These are phyloP conservation scores for Leccinum aurantiacum DNA, from an alignment of 768 basidiomycete genomes.

Conservation along the genomic window DNA sequence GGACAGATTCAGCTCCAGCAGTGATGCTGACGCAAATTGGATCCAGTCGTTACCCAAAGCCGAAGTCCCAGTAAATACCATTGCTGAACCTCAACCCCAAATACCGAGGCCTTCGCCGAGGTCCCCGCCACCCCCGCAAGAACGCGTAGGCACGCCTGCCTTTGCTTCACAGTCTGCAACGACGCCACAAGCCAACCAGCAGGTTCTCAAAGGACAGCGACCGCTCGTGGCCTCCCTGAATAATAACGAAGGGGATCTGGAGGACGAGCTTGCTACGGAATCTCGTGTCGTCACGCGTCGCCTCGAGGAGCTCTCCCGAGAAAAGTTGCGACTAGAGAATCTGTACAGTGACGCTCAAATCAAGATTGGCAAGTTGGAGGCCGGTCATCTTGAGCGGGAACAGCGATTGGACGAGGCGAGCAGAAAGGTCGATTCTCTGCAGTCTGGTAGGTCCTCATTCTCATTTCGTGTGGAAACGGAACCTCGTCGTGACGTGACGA, in stretches of 20 bases:
- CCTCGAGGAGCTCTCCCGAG: slow-evolving; percentile 20
- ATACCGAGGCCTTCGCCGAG: slow-evolving; percentile 17
- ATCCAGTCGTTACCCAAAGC: slow-evolving; percentile 56
- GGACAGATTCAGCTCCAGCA: slow-evolving; percentile 44
- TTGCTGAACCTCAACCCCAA: slow-evolving; percentile 35
- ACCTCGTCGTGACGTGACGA: slow-evolving; percentile 24
- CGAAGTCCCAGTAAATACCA: slow-evolving; percentile 27
- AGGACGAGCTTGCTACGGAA: slow-evolving; percentile 21
- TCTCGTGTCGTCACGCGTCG: slow-evolving; percentile 12
- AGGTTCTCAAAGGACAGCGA: slow-evolving; percentile 17
- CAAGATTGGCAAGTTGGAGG: slow-evolving; percentile 20
- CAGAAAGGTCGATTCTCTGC: slow-evolving; percentile 16
- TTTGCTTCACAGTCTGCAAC: slow-evolving; percentile 6
- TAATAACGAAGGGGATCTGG: slow-evolving; percentile 22
- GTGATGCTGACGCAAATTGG: slow-evolving; percentile 52
- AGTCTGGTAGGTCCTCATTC: slow-evolving; percentile 24
- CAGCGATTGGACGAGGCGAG: slow-evolving; percentile 10
- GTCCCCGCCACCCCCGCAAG: slow-evolving; percentile 18
- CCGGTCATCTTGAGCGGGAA: slow-evolving; percentile 10
- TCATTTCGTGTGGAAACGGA: slow-evolving; percentile 23
- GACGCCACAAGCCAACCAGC: slow-evolving; percentile 1
- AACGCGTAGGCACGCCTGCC: slow-evolving; percentile 8
- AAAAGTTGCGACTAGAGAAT: slow-evolving; percentile 27
- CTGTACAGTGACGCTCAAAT: slow-evolving; percentile 10
- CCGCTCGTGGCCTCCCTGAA: slow-evolving; percentile 22